These are phyloP conservation scores for Serendipita sp. DNA, from an alignment of 768 basidiomycete genomes.

Conservation along the genomic window DNA sequence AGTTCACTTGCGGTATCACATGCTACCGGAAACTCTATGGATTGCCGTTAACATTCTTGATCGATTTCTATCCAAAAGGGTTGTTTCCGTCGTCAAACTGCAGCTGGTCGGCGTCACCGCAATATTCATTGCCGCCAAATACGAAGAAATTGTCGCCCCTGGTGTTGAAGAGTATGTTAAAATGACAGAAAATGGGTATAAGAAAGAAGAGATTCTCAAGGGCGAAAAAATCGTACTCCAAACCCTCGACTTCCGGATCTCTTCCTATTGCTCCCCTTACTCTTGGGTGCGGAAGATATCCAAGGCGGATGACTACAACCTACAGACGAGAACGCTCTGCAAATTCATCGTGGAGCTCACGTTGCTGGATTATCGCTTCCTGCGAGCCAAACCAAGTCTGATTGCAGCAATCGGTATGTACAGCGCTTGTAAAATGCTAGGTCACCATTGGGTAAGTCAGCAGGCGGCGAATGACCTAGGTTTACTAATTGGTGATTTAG, in stretches of 20 bases:
- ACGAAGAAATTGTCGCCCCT: slow-evolving; percentile 96
- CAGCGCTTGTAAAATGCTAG: slow-evolving; percentile 83
- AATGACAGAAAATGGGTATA: slow-evolving; percentile 93
- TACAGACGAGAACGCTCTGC: slow-evolving; percentile 91
- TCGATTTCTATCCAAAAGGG: slow-evolving; percentile 75
- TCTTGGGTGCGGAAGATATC: slow-evolving; percentile 98
- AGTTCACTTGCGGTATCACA: slow-evolving; percentile 94
- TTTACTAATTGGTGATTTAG: slow-evolving; percentile 26
- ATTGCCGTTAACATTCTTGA: slow-evolving; percentile 96
- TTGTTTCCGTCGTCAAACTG: slow-evolving; percentile 77
- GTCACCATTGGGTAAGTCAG: slow-evolving; percentile 81
- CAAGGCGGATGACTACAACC: slow-evolving; percentile 97
- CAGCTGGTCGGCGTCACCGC: slow-evolving; percentile 97
- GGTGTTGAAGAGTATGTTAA: slow-evolving; percentile 93
- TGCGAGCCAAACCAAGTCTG: slow-evolving; percentile 84
- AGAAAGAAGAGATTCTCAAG: slow-evolving; percentile 90
- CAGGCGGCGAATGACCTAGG: background rate
- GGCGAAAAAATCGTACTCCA: slow-evolving; percentile 94
- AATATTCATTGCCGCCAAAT: slow-evolving; percentile 98
- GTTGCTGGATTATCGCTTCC: slow-evolving; percentile 78
- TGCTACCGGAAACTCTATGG: slow-evolving; percentile 98
- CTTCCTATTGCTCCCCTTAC: slow-evolving; percentile 97
- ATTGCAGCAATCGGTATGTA: slow-evolving; percentile 97
- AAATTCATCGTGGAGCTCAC: slow-evolving; percentile 98
- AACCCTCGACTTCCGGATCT: slow-evolving; percentile 87